Percentiles rank a stretch among this genome's conserved stretches.
These are phyloP conservation scores for Marasmius fiardii DNA, from an alignment of 1,284 basidiomycete genomes.

Conservation along the genomic window DNA sequence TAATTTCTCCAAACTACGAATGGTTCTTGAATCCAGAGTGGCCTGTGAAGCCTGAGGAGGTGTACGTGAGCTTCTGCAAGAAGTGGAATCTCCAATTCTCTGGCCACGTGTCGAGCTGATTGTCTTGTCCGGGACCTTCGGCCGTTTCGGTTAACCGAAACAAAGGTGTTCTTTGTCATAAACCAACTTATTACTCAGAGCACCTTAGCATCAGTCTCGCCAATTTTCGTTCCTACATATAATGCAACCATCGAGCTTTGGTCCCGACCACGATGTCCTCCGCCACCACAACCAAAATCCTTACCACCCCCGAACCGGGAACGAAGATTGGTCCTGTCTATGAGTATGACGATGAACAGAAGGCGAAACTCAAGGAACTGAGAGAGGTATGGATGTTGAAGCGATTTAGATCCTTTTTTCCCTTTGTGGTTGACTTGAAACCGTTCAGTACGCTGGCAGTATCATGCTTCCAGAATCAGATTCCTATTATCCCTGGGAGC, in stretches of 20 bases:
- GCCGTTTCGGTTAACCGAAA: background rate
- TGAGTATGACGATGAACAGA: slow-evolving; percentile 63
- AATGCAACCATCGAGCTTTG: background rate
- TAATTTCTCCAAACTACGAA: no score
- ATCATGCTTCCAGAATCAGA: slow-evolving; percentile 63
- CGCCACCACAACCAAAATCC: slow-evolving; percentile 17
- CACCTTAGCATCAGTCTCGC: no score
- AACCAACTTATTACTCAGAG: no score
- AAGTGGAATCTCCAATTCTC: no score
- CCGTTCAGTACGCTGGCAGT: slow-evolving; percentile 58
- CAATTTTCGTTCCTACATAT: no score
- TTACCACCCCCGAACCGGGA: slow-evolving; percentile 29
- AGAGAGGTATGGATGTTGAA: slow-evolving; percentile 44
- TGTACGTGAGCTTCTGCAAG: no score
- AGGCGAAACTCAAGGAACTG: slow-evolving; percentile 54
- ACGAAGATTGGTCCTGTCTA: slow-evolving; percentile 50
- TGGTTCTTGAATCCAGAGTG: no score
- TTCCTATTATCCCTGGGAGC: slow-evolving; percentile 73
- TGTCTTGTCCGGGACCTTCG: background rate
- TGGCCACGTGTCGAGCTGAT: no score
- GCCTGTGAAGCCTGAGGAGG: no score
- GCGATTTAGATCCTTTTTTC: slow-evolving; percentile 3
- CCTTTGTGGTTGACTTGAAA: background rate
- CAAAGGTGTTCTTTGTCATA: background rate
- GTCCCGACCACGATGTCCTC: background rate